A percentile compares a stretch with the other conserved stretches of the same genome.
These are phyloP conservation scores for Senna siamea DNA, from an alignment of 306 rosid species.

Conservation along the genomic window DNA sequence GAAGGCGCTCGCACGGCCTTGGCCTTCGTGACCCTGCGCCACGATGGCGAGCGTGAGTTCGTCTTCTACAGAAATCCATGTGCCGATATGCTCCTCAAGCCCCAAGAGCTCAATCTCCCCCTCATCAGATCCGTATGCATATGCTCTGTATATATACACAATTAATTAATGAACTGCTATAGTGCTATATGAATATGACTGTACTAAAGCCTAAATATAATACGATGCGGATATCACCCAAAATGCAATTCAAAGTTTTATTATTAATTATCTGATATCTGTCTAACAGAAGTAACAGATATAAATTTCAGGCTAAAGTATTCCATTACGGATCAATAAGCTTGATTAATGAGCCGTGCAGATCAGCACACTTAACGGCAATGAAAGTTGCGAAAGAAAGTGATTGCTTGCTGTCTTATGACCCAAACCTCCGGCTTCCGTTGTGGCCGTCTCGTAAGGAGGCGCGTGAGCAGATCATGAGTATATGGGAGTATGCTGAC, in stretches of 20 bases:
- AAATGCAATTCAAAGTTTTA: too few species aligned
- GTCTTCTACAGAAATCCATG: slow-evolving; percentile 97
- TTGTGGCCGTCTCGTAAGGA: slow-evolving; percentile 79
- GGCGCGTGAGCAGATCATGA: slow-evolving; percentile 82
- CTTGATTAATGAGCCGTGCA: slow-evolving; percentile 97
- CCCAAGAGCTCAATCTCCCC: slow-evolving; percentile 80
- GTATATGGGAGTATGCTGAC: slow-evolving; percentile 93
- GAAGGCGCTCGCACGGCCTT: slow-evolving; percentile 90
- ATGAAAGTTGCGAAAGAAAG: slow-evolving; percentile 88
- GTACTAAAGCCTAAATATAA: background rate
- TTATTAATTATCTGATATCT: too few species aligned
- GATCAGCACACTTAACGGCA: slow-evolving; percentile 92
- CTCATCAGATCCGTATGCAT: slow-evolving; percentile 83
- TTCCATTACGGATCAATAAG: slow-evolving; percentile 95
- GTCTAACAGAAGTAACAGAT: too few species aligned
- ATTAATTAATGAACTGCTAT: too few species aligned
- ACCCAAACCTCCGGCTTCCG: slow-evolving; percentile 80
- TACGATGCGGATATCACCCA: too few species aligned
- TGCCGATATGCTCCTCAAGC: slow-evolving; percentile 89
- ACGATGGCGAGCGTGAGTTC: slow-evolving; percentile 98
- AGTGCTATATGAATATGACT: too few species aligned
- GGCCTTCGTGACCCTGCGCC: slow-evolving; percentile 92
- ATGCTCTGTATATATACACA: background rate
- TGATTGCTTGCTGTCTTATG: slow-evolving; percentile 84
- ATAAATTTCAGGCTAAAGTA: slow-evolving; percentile 78